These are phyloP conservation scores for Neoascochyta sp. DNA, from an alignment of 2,329 filamentous ascomycete species.

Conservation along the genomic window DNA sequence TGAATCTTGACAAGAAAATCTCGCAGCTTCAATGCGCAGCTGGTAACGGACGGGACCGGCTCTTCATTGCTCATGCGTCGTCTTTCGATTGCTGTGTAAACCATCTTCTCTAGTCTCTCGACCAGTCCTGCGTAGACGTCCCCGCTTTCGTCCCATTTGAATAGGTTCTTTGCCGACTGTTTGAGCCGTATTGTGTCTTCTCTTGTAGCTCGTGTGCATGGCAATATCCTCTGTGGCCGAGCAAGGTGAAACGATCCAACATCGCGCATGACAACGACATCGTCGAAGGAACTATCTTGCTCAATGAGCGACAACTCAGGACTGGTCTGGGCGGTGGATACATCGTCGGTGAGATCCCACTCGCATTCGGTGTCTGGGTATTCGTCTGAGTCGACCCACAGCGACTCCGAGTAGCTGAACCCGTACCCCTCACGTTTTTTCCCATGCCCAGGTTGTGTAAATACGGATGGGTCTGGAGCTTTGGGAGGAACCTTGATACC, in stretches of 20 bases:
- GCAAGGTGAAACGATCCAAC: slow-evolving; percentile 17
- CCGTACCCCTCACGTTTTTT: slow-evolving; percentile 23
- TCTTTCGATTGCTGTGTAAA: slow-evolving; percentile 4
- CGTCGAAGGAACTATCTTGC: slow-evolving; percentile 17
- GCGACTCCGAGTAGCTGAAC: slow-evolving; percentile 21
- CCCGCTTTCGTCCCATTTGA: slow-evolving; percentile 17
- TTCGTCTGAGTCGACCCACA: slow-evolving; percentile 21
- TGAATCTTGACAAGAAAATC: slow-evolving; percentile 14
- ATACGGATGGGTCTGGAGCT: slow-evolving; percentile 5
- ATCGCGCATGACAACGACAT: slow-evolving; percentile 22
- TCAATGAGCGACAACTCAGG: slow-evolving; percentile 2
- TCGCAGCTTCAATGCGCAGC: slow-evolving; percentile 15
- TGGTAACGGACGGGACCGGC: slow-evolving; percentile 1
- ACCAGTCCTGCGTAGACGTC: slow-evolving; percentile 14
- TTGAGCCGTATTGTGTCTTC: slow-evolving; percentile 19
- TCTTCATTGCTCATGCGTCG: background rate
- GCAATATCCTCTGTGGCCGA: slow-evolving; percentile 11
- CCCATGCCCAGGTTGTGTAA: slow-evolving; percentile 14
- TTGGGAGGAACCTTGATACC: slow-evolving; percentile 2
- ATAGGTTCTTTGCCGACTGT: slow-evolving; percentile 11
- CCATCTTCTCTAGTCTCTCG: slow-evolving; percentile 5
- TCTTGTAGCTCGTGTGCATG: slow-evolving; percentile 23
- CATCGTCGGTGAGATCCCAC: slow-evolving; percentile 9
- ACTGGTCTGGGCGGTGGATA: background rate
- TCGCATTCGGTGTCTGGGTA: slow-evolving; percentile 22